Evolutionary conservation across 106 monocot genomes (phyloP).

Genomic region (Xerophyta viscosa): DNA sequence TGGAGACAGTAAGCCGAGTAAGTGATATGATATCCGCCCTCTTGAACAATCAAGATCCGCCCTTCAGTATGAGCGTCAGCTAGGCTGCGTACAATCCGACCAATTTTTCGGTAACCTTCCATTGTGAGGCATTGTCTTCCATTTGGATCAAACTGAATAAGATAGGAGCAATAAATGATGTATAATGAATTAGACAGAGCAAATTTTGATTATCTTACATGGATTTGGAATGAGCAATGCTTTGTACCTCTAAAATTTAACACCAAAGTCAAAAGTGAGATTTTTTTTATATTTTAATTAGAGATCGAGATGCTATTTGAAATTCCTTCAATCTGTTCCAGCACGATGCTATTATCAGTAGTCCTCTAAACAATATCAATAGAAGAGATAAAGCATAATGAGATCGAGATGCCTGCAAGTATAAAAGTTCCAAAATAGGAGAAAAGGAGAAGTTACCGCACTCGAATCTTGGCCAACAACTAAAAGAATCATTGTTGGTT

Average conservation of each 20-base stretch:
- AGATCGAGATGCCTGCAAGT: too few relatives aligned
- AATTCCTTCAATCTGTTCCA: too few relatives aligned
- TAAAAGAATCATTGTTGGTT: slow-evolving; percentile 50
- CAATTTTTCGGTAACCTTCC: slow-evolving; percentile 60
- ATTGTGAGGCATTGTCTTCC: slow-evolving; percentile 94
- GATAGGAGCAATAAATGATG: neutral
- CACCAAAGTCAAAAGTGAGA: too few relatives aligned
- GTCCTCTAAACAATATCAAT: neutral
- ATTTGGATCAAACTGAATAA: slow-evolving; percentile 89
- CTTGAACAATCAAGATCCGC: slow-evolving; percentile 63
- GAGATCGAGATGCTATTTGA: too few relatives aligned
- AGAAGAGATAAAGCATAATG: neutral
- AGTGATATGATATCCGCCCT: slow-evolving; percentile 89
- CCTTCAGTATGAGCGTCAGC: slow-evolving; percentile 42
- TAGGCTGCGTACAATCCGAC: slow-evolving; percentile 23
- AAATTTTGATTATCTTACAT: too few relatives aligned
- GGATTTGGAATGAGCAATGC: too few relatives aligned
- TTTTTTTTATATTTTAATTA: too few relatives aligned
- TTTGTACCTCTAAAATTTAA: too few relatives aligned
- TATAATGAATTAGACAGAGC: neutral
- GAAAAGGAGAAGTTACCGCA: slow-evolving; percentile 36
- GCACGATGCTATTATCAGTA: too few relatives aligned
- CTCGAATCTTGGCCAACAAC: slow-evolving; percentile 88
- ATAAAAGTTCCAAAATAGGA: too few relatives aligned
- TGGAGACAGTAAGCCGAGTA: slow-evolving; percentile 92